These are phyloP conservation scores for Xanthoceras sorbifolium DNA, from an alignment of 345 rosid genomes.

Conservation along the genomic window DNA sequence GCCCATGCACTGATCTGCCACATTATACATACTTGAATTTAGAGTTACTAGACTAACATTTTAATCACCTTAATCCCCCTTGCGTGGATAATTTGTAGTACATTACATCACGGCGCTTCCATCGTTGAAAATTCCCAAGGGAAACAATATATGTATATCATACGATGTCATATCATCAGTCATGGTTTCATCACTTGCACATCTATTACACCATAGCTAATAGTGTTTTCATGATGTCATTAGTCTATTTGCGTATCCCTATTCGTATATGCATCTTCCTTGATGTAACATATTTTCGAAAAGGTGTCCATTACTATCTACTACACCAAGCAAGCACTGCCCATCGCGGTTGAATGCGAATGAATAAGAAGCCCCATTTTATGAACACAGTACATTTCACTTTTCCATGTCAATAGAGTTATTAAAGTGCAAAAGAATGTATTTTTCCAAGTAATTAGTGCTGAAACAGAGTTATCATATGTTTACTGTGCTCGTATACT, in stretches of 20 bases:
- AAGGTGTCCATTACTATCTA: not conserved
- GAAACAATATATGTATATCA: not conserved
- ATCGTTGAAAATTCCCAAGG: not conserved
- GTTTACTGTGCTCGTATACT: not conserved
- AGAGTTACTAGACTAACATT: not conserved
- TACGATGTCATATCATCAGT: not conserved
- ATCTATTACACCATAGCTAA: not conserved
- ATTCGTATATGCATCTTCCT: not conserved
- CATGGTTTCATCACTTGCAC: not conserved
- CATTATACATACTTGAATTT: not conserved
- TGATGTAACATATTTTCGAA: not conserved
- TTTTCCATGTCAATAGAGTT: not conserved
- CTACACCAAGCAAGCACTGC: not conserved
- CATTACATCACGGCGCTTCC: not conserved
- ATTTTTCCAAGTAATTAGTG: not conserved
- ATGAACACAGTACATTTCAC: not conserved
- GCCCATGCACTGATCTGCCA: not conserved
- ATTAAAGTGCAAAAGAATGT: not conserved
- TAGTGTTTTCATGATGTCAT: not conserved
- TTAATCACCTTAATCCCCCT: not conserved
- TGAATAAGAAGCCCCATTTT: not conserved
- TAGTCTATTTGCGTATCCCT: not conserved
- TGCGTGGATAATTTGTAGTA: not conserved
- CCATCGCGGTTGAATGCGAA: not conserved
- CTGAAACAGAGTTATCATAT: not conserved